Conservation (phyloP, 768 basidiomycete genomes). For the Boletus reticulatus region DNA sequence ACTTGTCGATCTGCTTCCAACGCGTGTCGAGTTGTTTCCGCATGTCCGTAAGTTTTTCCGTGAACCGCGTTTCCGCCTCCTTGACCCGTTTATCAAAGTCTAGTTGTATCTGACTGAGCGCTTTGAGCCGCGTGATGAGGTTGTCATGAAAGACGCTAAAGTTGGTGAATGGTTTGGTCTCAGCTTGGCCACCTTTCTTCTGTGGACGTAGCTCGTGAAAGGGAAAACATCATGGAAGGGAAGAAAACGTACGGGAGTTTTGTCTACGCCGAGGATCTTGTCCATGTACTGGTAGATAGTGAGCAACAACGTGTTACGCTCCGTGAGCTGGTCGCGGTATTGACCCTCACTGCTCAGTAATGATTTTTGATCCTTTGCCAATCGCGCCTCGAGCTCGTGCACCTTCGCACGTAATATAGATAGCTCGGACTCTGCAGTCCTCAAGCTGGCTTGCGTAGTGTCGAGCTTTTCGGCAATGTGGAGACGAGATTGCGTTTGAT, state of each 20-base stretch:
- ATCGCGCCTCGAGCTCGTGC: conserved; percentile 72
- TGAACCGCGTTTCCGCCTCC: conserved; percentile 70
- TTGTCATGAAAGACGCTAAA: conserved; percentile 95
- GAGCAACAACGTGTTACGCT: conserved; percentile 86
- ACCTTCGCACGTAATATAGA: conserved; percentile 56
- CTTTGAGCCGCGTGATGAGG: conserved; percentile 82
- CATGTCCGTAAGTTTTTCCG: conserved; percentile 74
- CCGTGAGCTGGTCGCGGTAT: conserved; percentile 89
- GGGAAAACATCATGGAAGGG: not conserved
- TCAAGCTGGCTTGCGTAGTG: conserved; percentile 54
- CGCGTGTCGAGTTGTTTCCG: conserved; percentile 83
- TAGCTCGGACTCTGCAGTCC: conserved; percentile 68
- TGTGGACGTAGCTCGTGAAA: conserved; percentile 23
- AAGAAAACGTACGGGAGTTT: conserved; percentile 62
- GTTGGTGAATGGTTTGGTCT: conserved; percentile 92
- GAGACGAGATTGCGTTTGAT: conserved; percentile 84
- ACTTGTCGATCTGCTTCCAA: conserved; percentile 92
- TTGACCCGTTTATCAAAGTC: conserved; percentile 86
- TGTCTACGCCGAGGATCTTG: conserved; percentile 87
- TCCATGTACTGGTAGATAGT: conserved; percentile 96
- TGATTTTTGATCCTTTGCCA: conserved; percentile 79
- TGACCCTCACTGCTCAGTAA: conserved; percentile 70
- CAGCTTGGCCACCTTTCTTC: conserved; percentile 75
- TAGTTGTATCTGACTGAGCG: conserved; percentile 77
- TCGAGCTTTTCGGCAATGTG: conserved; percentile 93